A percentile compares a stretch with the other conserved stretches of the same genome.
phyloP scores from a whole-genome alignment of 2,329 filamentous ascomycete species.

The Dryadomyces quercivorus region DNA sequence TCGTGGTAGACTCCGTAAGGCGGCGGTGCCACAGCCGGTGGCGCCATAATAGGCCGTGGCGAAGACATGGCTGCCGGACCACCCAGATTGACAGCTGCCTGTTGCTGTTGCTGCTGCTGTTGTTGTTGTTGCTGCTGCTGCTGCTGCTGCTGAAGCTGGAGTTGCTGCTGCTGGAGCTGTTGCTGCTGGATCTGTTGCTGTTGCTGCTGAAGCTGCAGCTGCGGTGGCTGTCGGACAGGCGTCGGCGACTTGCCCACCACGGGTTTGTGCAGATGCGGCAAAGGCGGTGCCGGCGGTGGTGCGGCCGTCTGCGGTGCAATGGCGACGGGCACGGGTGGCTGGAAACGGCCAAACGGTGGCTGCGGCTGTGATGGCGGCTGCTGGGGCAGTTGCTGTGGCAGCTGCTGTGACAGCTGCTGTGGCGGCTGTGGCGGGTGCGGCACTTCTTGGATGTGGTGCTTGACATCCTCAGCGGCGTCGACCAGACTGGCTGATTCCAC shows the following conservation, averaged over 20 bases:
- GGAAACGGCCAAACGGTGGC: constrained; percentile 17
- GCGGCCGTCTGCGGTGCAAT: constrained; percentile 20
- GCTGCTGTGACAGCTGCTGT: background rate
- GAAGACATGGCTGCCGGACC: background rate
- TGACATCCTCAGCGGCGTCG: constrained; percentile 16
- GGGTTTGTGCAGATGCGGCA: background rate
- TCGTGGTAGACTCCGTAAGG: constrained; percentile 9
- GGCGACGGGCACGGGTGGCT: constrained; percentile 14
- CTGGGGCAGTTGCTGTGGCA: background rate
- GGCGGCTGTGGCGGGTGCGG: background rate
- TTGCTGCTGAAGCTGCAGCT: background rate
- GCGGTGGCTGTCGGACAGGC: background rate
- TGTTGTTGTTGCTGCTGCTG: background rate
- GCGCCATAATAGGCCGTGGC: constrained; percentile 27
- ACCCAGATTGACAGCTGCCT: background rate
- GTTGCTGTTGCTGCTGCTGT: background rate
- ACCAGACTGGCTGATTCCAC: background rate
- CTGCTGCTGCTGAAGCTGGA: background rate
- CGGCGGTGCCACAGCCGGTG: constrained; percentile 14
- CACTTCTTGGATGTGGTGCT: constrained; percentile 25
- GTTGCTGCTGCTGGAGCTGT: background rate
- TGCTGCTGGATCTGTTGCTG: background rate
- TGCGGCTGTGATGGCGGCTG: background rate
- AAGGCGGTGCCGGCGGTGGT: constrained; percentile 8
- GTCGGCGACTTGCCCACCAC: background rate